A percentile compares a stretch with the other conserved stretches of the same genome.
Evolutionary conservation across 1,139 yeast species (phyloP).

Genomic region (Suhomyces wounanorum): DNA sequence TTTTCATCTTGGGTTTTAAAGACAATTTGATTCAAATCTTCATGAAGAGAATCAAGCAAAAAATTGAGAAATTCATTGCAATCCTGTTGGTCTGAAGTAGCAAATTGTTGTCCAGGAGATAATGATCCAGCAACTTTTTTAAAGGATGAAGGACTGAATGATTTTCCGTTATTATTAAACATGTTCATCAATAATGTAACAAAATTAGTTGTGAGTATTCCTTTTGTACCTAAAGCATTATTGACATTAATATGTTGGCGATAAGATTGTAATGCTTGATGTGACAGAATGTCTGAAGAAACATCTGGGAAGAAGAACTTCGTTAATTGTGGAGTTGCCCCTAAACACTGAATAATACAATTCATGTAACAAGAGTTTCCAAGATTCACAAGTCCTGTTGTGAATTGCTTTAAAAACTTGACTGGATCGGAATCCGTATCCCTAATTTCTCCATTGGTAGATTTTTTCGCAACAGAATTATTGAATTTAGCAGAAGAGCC

Average conservation of each 20-base stretch:
- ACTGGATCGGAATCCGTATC: constrained; percentile 13
- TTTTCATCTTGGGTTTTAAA: constrained; percentile 38
- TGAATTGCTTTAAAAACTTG: constrained; percentile 34
- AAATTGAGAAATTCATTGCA: constrained; percentile 89
- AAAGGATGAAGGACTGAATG: constrained; percentile 57
- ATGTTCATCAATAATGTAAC: constrained; percentile 65
- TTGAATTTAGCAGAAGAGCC: neutral
- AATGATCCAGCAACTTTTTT: constrained; percentile 67
- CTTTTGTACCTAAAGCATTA: constrained; percentile 81
- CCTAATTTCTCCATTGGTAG: neutral
- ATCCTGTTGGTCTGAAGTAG: constrained; percentile 86
- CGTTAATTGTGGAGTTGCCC: constrained; percentile 45
- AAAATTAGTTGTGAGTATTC: constrained; percentile 74
- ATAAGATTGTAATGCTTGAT: constrained; percentile 44
- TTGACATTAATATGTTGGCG: constrained; percentile 71
- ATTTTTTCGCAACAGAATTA: neutral
- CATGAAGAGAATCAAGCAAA: constrained; percentile 82
- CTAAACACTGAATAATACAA: constrained; percentile 83
- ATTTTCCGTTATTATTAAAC: constrained; percentile 50
- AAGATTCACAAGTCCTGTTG: constrained; percentile 70
- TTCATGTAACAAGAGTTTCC: constrained; percentile 97
- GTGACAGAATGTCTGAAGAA: constrained; percentile 10
- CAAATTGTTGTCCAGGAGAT: constrained; percentile 63
- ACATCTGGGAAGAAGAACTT: constrained; percentile 42
- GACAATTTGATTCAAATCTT: constrained; percentile 73